Conservation (phyloP, 2,329 filamentous ascomycete species). For the Diaporthe velutina region DNA sequence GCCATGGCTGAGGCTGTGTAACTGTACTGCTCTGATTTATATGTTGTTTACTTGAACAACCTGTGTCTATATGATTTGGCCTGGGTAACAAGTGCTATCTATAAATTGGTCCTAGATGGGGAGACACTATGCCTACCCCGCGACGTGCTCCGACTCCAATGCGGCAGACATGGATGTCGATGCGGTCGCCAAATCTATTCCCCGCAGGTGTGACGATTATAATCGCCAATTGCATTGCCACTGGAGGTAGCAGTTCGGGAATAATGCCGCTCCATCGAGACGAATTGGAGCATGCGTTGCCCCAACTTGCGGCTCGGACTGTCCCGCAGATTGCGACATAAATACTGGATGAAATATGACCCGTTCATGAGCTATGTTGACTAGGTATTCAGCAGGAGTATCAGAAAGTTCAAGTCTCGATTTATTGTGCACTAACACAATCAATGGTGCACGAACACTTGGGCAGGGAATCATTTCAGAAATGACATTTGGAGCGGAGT, state of each 20-base stretch:
- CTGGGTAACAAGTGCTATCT: neutral
- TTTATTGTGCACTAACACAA: no score
- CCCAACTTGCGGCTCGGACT: neutral
- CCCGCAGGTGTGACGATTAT: neutral
- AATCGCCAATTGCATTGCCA: neutral
- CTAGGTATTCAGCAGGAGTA: neutral
- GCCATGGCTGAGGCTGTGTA: conserved; percentile 8
- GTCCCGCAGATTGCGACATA: neutral
- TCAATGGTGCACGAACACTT: no score
- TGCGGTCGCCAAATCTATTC: conserved; percentile 25
- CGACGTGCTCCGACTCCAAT: conserved; percentile 10
- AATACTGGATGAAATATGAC: neutral
- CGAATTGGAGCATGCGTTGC: neutral
- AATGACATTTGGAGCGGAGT: no score
- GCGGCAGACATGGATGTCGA: conserved; percentile 22
- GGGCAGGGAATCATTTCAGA: no score
- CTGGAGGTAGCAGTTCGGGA: neutral
- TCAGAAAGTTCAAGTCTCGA: no score
- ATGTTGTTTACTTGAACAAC: neutral
- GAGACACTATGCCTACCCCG: conserved; percentile 16
- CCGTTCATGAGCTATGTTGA: no score
- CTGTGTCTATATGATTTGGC: neutral
- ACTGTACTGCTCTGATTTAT: neutral
- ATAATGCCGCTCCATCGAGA: neutral
- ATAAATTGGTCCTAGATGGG: neutral